Conservation (phyloP, 495 filamentous ascomycete species). For the Penicillium chermesinum region DNA sequence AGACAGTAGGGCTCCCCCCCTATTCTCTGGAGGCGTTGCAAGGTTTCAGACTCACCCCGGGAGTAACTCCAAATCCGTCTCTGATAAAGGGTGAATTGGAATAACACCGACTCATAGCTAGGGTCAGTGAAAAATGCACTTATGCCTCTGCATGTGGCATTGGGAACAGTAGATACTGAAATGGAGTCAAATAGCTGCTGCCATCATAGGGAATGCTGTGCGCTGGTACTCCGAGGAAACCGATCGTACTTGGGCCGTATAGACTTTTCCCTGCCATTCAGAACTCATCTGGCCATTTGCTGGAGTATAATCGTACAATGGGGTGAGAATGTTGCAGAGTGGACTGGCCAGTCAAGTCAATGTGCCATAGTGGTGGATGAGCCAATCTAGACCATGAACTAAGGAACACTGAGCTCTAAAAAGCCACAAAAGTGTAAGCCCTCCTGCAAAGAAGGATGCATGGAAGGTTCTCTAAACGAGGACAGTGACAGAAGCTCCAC, state of each 20-base stretch:
- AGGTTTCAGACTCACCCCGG: background rate
- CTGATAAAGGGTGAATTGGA: background rate
- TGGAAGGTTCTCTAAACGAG: constrained; percentile 33
- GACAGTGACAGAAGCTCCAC: no score
- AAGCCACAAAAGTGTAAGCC: constrained; percentile 9
- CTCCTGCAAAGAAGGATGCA: constrained; percentile 38
- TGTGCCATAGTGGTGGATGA: background rate
- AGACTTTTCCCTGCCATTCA: background rate
- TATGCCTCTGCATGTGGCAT: background rate
- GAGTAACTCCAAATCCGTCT: no score
- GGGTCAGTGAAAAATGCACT: no score
- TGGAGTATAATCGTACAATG: constrained; percentile 11
- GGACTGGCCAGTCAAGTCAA: constrained; percentile 6
- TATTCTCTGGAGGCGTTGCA: background rate
- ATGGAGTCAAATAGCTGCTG: no score
- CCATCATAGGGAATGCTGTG: background rate
- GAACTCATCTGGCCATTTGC: constrained; percentile 4
- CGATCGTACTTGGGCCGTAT: background rate
- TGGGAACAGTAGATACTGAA: constrained; percentile 13
- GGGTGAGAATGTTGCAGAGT: constrained; percentile 8
- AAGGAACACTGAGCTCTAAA: background rate
- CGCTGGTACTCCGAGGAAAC: background rate
- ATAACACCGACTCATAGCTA: no score
- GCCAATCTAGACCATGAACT: background rate
- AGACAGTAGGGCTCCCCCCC: background rate